Conservation (phyloP, 805 yeast species). For the Hanseniaspora pseudoguilliermondii region DNA sequence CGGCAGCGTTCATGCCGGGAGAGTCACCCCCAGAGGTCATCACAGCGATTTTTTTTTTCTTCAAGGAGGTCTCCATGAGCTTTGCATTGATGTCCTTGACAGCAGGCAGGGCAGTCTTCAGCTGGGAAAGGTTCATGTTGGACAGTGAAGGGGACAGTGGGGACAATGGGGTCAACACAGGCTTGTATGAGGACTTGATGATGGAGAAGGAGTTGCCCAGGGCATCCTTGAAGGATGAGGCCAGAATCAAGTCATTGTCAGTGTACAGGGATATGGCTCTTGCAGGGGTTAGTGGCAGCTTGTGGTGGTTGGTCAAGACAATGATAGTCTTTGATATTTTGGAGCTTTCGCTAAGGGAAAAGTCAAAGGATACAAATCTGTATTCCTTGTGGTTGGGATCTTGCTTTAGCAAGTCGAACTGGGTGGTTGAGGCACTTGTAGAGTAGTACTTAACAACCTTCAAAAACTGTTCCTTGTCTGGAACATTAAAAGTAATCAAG, state of each 20-base stretch:
- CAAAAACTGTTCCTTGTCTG: not conserved
- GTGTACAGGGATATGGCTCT: not conserved
- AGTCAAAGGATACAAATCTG: conserved; percentile 12
- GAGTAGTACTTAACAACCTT: conserved; percentile 2
- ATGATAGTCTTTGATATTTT: not conserved
- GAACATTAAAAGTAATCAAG: conserved; percentile 4
- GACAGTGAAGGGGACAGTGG: not conserved
- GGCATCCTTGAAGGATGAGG: conserved; percentile 2
- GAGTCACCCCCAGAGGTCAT: conserved; percentile 99
- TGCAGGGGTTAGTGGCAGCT: not conserved
- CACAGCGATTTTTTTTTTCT: conserved; percentile 64
- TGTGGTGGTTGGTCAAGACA: conserved; percentile 7
- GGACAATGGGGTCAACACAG: not conserved
- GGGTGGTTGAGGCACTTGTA: not conserved
- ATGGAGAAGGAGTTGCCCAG: conserved; percentile 1
- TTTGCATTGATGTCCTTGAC: not conserved
- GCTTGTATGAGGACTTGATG: not conserved
- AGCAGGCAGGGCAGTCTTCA: not conserved
- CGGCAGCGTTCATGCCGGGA: conserved; percentile 96
- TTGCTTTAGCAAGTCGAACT: conserved; percentile 11
- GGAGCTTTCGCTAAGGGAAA: not conserved
- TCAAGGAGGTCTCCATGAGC: not conserved
- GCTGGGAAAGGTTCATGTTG: not conserved
- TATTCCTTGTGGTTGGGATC: conserved; percentile 5
- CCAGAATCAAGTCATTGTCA: not conserved